A percentile compares a stretch with the other conserved stretches of the same genome.
phyloP scores from a whole-genome alignment of 495 filamentous ascomycete genomes.

The Penicillium atrosanguineum region DNA sequence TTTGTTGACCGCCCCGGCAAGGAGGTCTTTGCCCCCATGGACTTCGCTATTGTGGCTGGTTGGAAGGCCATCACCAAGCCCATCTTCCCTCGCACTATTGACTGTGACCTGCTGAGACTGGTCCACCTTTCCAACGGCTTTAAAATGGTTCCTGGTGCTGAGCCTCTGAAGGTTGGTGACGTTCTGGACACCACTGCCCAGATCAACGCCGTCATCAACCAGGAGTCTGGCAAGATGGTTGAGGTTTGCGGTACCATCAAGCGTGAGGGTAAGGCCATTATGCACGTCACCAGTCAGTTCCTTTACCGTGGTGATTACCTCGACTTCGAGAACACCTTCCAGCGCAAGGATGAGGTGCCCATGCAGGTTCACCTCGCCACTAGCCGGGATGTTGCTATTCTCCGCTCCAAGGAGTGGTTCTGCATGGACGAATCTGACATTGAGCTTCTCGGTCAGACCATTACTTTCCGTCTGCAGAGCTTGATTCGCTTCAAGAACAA shows the following conservation, averaged over 20 bases:
- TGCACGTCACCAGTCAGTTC: conserved; percentile 98
- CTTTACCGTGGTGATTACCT: conserved; percentile 89
- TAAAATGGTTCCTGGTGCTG: conserved; percentile 95
- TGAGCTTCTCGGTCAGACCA: conserved; percentile 83
- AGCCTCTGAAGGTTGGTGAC: conserved; percentile 92
- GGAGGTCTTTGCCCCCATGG: conserved; percentile 94
- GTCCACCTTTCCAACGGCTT: conserved; percentile 96
- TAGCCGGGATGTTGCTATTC: conserved; percentile 86
- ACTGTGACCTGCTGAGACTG: conserved; percentile 90
- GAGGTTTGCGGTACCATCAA: conserved; percentile 96
- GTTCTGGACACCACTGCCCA: conserved; percentile 89
- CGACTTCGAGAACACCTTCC: conserved; percentile 97
- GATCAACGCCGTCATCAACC: conserved; percentile 96
- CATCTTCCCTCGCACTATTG: conserved; percentile 92
- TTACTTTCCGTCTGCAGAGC: conserved; percentile 94
- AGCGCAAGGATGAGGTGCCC: conserved; percentile 91
- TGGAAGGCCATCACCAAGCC: conserved; percentile 99
- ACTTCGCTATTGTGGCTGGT: conserved; percentile 96
- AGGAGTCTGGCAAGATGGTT: conserved; percentile 98
- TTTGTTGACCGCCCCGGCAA: conserved; percentile 97
- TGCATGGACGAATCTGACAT: conserved; percentile 73
- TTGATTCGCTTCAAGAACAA: conserved; percentile 93
- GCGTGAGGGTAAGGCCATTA: conserved; percentile 81
- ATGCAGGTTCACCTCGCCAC: conserved; percentile 88
- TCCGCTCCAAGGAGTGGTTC: conserved; percentile 97